Conservation (phyloP, 148 eudicot species). For the Suaeda aralocaspica region DNA sequence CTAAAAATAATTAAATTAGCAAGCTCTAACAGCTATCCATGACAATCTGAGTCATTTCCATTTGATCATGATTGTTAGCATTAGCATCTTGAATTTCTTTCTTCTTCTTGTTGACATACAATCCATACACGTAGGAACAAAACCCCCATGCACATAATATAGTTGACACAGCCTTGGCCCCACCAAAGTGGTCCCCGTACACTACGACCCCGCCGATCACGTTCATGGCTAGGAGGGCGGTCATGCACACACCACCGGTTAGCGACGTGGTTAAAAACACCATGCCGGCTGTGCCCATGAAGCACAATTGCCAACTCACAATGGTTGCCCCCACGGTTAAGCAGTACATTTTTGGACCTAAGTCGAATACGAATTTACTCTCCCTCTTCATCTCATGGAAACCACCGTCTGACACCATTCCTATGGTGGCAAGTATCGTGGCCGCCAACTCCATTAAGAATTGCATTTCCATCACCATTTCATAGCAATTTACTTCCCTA, state of each 20-base stretch:
- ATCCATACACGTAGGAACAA: conserved; percentile 73
- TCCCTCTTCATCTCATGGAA: conserved; percentile 52
- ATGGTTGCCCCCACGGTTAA: conserved; percentile 34
- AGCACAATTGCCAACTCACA: conserved; percentile 69
- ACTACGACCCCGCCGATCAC: conserved; percentile 61
- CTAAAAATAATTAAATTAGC: too few relatives aligned
- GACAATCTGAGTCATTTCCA: conserved; percentile 26
- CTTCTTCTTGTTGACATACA: conserved; percentile 43
- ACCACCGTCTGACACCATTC: conserved; percentile 61
- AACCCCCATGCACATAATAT: conserved; percentile 72
- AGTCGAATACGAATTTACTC: conserved; percentile 33
- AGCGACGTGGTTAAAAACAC: conserved; percentile 68
- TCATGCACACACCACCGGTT: conserved; percentile 71
- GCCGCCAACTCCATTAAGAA: conserved; percentile 63
- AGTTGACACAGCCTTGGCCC: conserved; percentile 56
- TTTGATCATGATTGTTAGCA: conserved; percentile 7
- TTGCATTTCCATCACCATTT: conserved; percentile 86
- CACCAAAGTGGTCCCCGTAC: conserved; percentile 60
- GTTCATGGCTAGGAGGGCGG: conserved; percentile 53
- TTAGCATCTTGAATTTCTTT: not conserved
- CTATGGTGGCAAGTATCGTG: conserved; percentile 51
- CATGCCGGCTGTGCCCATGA: conserved; percentile 91
- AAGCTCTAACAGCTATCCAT: conserved; percentile 7
- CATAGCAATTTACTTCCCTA: conserved; percentile 51
- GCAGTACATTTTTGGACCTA: conserved; percentile 46